Evolutionary conservation across 2,329 filamentous ascomycete genomes (phyloP).

Genomic region (Phialemonium atrogriseum): DNA sequence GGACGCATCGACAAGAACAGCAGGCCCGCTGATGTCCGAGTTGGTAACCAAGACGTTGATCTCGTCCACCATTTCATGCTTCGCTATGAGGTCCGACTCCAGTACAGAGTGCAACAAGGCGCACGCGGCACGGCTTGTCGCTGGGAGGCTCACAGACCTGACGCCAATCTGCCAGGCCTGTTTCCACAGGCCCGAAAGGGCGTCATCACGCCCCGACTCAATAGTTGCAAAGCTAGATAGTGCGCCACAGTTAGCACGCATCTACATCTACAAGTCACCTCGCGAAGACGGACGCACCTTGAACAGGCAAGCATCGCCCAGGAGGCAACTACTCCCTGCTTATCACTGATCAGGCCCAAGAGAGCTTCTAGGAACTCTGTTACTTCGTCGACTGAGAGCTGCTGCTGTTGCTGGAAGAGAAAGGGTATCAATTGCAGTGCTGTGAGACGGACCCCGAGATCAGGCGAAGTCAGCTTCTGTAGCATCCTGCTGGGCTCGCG

Average conservation of each 20-base stretch:
- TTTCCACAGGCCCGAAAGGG: constrained; percentile 50
- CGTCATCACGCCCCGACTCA: constrained; percentile 28
- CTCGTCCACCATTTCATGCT: constrained; percentile 58
- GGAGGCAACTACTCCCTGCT: constrained; percentile 56
- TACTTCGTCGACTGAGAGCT: constrained; percentile 42
- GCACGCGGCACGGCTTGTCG: constrained; percentile 69
- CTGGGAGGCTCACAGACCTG: constrained; percentile 60
- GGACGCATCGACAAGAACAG: constrained; percentile 69
- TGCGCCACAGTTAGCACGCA: too few species aligned
- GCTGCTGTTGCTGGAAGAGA: constrained; percentile 37
- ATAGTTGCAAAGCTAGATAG: too few species aligned
- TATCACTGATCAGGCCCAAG: constrained; percentile 54
- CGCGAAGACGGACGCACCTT: too few species aligned
- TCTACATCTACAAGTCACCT: too few species aligned
- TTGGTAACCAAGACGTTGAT: constrained; percentile 65
- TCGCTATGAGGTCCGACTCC: constrained; percentile 55
- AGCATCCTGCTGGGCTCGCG: constrained; percentile 36
- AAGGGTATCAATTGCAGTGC: constrained; percentile 53
- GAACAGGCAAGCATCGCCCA: constrained; percentile 83
- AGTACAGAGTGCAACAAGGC: constrained; percentile 64
- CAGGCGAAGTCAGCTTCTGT: constrained; percentile 36
- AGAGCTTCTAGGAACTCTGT: constrained; percentile 50
- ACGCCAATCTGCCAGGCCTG: constrained; percentile 68
- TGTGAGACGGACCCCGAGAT: constrained; percentile 36
- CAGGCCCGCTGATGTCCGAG: constrained; percentile 75